Evolutionary conservation across 2,329 filamentous ascomycete genomes (phyloP).

Genomic region (Sporothrix dimorphospora): DNA sequence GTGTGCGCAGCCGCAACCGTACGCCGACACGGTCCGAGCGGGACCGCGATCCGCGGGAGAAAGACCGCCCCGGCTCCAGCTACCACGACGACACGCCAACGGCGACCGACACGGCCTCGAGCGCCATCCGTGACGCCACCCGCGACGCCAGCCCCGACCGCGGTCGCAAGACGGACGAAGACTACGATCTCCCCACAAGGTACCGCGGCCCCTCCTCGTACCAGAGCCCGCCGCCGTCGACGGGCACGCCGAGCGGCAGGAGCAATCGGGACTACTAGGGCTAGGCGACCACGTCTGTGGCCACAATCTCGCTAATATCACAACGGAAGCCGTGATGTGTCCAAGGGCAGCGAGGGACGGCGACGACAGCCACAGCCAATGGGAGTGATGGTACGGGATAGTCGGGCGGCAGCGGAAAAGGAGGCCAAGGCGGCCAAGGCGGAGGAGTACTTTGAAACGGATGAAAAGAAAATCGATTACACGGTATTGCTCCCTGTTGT

Average conservation of each 20-base stretch:
- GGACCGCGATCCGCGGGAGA: too few species aligned
- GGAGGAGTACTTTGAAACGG: background rate
- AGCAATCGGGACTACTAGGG: background rate
- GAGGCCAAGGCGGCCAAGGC: background rate
- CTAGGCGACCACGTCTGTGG: too few species aligned
- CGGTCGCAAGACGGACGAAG: background rate
- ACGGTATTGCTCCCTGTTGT: too few species aligned
- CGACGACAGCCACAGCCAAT: background rate
- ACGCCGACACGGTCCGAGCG: background rate
- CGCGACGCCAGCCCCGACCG: background rate
- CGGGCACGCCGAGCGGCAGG: background rate
- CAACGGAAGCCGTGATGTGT: too few species aligned
- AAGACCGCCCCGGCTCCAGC: background rate
- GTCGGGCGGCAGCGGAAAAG: background rate
- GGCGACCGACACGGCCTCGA: background rate
- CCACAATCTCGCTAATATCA: background rate
- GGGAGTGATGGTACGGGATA: background rate
- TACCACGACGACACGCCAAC: background rate
- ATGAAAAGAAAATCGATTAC: background rate
- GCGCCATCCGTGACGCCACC: background rate
- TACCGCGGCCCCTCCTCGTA: background rate
- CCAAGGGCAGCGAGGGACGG: too few species aligned
- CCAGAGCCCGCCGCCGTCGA: constrained; percentile 17
- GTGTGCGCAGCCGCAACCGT: constrained; percentile 7
- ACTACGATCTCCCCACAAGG: background rate